phyloP scores from a whole-genome alignment of 495 filamentous ascomycete species.

The Endocarpon pusillum region DNA sequence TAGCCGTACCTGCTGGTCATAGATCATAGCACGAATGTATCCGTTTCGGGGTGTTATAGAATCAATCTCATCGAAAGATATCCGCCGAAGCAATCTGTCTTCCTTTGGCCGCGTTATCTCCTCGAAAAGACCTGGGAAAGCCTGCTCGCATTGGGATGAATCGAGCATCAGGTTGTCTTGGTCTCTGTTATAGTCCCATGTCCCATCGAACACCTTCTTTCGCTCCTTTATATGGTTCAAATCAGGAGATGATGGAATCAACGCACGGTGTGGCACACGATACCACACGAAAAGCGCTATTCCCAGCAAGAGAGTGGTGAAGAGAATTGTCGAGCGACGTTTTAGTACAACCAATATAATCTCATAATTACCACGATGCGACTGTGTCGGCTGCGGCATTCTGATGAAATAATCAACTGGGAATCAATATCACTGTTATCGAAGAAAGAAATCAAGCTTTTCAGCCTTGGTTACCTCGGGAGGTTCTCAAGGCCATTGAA shows the following conservation, averaged over 20 bases:
- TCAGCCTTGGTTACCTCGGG: no score
- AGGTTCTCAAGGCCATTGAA: no score
- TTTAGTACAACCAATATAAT: neutral
- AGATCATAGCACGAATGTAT: constrained; percentile 18
- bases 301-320: neutral
- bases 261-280: neutral
- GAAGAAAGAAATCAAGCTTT: no score
- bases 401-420: no score
- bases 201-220: constrained; percentile 8
- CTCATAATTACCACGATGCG: constrained; percentile 2
- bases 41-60: constrained; percentile 10
- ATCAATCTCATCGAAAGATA: constrained; percentile 17
- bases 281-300: constrained; percentile 2
- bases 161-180: constrained; percentile 20
- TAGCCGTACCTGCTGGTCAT: constrained; percentile 15
- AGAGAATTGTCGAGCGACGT: constrained; percentile 3
- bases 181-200: constrained; percentile 17
- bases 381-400: no score
- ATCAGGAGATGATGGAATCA: neutral
- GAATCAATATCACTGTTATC: no score
- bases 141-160: constrained; percentile 20
- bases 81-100: constrained; percentile 8
- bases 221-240: no score
- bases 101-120: constrained; percentile 22
- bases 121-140: constrained; percentile 31